Base-by-base conservation (phyloP, 345 rosid species). In the Boechera retrofracta region DNA sequence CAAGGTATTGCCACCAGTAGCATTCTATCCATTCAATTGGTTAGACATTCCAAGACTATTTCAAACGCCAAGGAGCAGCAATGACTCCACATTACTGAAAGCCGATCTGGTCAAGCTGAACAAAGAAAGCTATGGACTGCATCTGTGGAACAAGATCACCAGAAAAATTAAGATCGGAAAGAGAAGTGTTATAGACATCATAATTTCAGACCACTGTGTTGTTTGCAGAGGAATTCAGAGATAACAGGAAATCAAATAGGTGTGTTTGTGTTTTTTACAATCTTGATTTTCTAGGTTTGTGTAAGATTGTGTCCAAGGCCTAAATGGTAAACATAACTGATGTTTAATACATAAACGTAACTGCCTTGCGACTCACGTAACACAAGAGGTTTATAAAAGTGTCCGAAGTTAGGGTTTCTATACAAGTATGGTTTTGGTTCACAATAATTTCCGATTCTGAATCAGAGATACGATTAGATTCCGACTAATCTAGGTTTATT, bases 11-110 rank as follows among this genome's bases (percentile, higher is more conserved):
- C 83, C 87, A 0, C 96, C 93, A 0, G 71, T 38, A 77, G 91
- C 92, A 0, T 91, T 94, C 29, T 89, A 91, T 63, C 96, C 97
- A 10, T 93, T 87, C 5, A 71, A 79, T 71, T 91, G 98, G 98
- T 74, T 57, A 32, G 79, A 67, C 66, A 89, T 94, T 15, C 83
- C 58, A 13, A 62, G 91, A 26, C 79, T 86, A 15, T 91, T 94
- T 73, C 76, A 61, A 79, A 83, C 61, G 64, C 94, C 97, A 0
- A 63, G 51, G 80, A 83, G 59, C 48, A 54, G 41, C 5, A 69
- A 53, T 12, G 79, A 67, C 2, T 77, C 76, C 0, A 82, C 75
- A 59, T 86, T 90, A 85, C 86, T 78, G 5, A 70, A 81, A 18
- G 81, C 86, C 1, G 86, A 89, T 80, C 31, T 90, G 74, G 81